Percentiles rank a stretch among this genome's conserved stretches.
These are phyloP conservation scores for Pleodorina starrii DNA, from an alignment of 139 green algal species.

Conservation along the genomic window DNA sequence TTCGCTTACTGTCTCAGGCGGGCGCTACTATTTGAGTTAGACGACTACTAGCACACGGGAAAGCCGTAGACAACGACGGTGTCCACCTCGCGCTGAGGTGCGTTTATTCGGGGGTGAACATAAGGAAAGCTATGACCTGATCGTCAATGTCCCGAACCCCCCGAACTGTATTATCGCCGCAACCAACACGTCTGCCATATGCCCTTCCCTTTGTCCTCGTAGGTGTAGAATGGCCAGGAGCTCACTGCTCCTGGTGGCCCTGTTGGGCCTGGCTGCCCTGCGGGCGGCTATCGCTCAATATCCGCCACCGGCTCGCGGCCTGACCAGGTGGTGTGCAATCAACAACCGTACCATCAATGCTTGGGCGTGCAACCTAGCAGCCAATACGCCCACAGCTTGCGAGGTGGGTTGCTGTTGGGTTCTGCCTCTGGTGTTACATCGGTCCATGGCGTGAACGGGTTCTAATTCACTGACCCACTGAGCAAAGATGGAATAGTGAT, in stretches of 20 bases:
- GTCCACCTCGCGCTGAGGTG: background rate
- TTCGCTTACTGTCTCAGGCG: constrained; percentile 19
- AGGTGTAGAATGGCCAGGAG: constrained; percentile 49
- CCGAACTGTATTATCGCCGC: too few relatives aligned
- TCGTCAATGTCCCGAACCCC: too few relatives aligned
- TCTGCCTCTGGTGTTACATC: background rate
- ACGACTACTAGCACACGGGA: background rate
- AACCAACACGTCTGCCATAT: too few relatives aligned
- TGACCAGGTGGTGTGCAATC: background rate
- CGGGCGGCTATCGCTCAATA: constrained; percentile 28
- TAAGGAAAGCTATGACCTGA: too few relatives aligned
- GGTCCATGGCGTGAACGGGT: too few relatives aligned
- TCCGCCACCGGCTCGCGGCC: background rate
- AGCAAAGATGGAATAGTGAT: too few relatives aligned
- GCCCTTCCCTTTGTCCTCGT: background rate
- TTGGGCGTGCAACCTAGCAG: constrained; percentile 25
- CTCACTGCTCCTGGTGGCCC: constrained; percentile 43
- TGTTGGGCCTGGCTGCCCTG: constrained; percentile 30
- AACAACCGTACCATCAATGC: background rate
- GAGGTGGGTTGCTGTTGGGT: constrained; percentile 24
- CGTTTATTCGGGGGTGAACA: background rate
- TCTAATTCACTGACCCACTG: too few relatives aligned
- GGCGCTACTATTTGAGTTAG: background rate
- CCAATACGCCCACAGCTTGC: constrained; percentile 24
- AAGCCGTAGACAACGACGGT: background rate